Evolutionary conservation across 2,329 filamentous ascomycete species (phyloP), one percentile per base, ranked within the genome.

Genomic region (Bipolaris zeicola): DNA sequence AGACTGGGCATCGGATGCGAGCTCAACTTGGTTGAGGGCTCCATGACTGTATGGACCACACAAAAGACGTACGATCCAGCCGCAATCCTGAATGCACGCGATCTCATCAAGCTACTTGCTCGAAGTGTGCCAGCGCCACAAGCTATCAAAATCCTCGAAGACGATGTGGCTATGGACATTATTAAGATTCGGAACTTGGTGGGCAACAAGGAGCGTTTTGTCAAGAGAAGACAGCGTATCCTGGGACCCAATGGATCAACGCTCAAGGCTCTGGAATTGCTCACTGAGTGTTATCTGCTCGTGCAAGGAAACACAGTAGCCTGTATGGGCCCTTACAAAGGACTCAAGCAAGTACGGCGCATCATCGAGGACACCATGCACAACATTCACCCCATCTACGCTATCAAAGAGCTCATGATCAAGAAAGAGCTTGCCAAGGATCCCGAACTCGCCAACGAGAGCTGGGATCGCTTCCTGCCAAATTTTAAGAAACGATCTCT

Each of bases 261-360:
- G 1, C 82, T 99, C 50, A 98, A 98, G 76, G 95, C 95, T 1
- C 84, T 99, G 26, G 92, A 98, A 77, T 84, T 98, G 2, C 84
- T 99, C 52, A 99, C 95, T 0, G 83, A 89, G 69, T 96, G 91
- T 54, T 75, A 98, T 76, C 90, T 99, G 50, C 84, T 98, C 39
- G 95, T 99, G 0, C 95, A 99, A 76, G 95, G 95, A 65, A 98
- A 96, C 77, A 98, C 95, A 0, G 95, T 99, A 26, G 87, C 88
- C 0, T 89, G 86, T 5, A 97, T 99, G 90, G 95, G 95, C 0
- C 87, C 89, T 0, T 98, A 89, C 81, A 96, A 96, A 77, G 92
- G 92, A 2, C 78, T 99, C 44, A 98, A 98, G 79, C 94, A 97
- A 70, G 87, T 97, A 28, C 87, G 95, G 44, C 85, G 92, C 50